Conservation (phyloP, 768 basidiomycete species). For the Rhizopogon salebrosus region DNA sequence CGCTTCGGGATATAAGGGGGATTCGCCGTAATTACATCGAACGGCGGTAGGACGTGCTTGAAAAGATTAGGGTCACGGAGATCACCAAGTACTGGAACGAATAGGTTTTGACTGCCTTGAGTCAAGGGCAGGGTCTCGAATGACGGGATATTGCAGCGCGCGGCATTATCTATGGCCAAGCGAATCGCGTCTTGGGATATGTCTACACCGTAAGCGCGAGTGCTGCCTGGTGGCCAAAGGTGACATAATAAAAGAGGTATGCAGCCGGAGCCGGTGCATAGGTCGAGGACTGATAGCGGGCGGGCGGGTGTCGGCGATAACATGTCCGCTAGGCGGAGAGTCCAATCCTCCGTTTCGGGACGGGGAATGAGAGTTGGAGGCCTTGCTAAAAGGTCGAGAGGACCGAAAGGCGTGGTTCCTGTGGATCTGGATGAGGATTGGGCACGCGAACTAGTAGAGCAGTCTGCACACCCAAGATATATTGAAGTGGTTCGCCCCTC, state of each 20-base stretch:
- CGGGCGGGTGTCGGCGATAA: slow-evolving; percentile 27
- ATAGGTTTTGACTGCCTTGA: slow-evolving; percentile 20
- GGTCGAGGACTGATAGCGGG: slow-evolving; percentile 61
- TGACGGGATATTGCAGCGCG: slow-evolving; percentile 15
- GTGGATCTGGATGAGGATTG: background rate
- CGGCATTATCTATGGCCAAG: slow-evolving; percentile 43
- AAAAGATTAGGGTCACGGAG: slow-evolving; percentile 30
- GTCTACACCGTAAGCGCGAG: slow-evolving; percentile 63
- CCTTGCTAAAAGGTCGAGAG: slow-evolving; percentile 65
- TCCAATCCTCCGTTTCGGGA: slow-evolving; percentile 90
- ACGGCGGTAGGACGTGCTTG: slow-evolving; percentile 38
- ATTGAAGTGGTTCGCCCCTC: slow-evolving; percentile 79
- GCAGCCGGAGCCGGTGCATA: slow-evolving; percentile 92
- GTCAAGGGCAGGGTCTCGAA: background rate
- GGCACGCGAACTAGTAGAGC: background rate
- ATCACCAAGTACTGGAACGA: slow-evolving; percentile 39
- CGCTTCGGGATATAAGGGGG: slow-evolving; percentile 77
- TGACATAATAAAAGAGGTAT: slow-evolving; percentile 83
- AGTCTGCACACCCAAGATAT: slow-evolving; percentile 67
- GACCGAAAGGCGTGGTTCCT: slow-evolving; percentile 87
- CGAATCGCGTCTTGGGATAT: slow-evolving; percentile 54
- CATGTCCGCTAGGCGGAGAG: slow-evolving; percentile 51
- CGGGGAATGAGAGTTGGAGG: slow-evolving; percentile 90
- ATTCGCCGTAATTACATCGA: slow-evolving; percentile 79
- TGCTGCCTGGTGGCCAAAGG: slow-evolving; percentile 49